Evolutionary conservation across 345 rosid genomes (phyloP).

Genomic region (Arabis hirsuta): DNA sequence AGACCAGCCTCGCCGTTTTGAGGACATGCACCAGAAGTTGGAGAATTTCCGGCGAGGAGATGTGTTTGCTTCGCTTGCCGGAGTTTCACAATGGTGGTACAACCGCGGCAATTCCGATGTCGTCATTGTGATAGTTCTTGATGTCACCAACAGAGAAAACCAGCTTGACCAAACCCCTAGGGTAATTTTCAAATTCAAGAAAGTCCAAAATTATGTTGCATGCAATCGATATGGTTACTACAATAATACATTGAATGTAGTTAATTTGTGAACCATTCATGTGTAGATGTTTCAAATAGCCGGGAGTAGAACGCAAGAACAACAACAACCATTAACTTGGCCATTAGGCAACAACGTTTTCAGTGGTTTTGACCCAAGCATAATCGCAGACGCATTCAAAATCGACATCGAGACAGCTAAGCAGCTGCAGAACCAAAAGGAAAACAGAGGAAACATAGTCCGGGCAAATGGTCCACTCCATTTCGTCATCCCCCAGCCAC

Average conservation of each 20-base stretch:
- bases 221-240: slow-evolving; percentile 9
- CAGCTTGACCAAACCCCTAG: slow-evolving; percentile 66
- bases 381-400: slow-evolving; percentile 53
- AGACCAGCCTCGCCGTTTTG: slow-evolving; percentile 29
- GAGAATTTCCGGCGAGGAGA: slow-evolving; percentile 57
- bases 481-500: slow-evolving; percentile 39
- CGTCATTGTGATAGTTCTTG: slow-evolving; percentile 52
- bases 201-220: slow-evolving; percentile 2
- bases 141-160: slow-evolving; percentile 54
- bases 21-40: slow-evolving; percentile 63
- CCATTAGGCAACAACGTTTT: slow-evolving; percentile 55
- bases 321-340: slow-evolving; percentile 35
- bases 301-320: slow-evolving; percentile 50
- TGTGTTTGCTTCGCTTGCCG: slow-evolving; percentile 53
- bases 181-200: slow-evolving; percentile 38
- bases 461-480: slow-evolving; percentile 47
- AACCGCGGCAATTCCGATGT: slow-evolving; percentile 59
- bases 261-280: not conserved
- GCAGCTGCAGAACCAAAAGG: slow-evolving; percentile 50
- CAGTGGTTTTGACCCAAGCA: slow-evolving; percentile 49
- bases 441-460: slow-evolving; percentile 62
- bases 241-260: not conserved
- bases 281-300: slow-evolving; percentile 65
- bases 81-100: slow-evolving; percentile 67
- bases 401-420: slow-evolving; percentile 53